phyloP scores from a whole-genome alignment of 768 basidiomycete genomes.

The Saitozyma sp. region DNA sequence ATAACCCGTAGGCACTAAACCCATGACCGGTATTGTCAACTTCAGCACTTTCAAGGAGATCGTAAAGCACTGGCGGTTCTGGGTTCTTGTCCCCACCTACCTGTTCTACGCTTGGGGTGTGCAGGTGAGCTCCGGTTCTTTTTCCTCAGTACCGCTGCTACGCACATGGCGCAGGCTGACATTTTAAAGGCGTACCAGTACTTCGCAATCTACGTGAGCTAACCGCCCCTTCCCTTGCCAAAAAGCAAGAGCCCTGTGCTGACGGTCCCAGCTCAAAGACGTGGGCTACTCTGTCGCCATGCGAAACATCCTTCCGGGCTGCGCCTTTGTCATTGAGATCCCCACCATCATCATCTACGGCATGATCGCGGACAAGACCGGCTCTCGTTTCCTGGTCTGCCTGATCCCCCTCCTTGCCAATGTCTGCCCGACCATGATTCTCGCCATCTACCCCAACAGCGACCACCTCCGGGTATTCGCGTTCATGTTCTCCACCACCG shows the following conservation, averaged over 20 bases:
- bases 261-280: conserved; percentile 7
- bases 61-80: conserved; percentile 4
- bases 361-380: conserved; percentile 10
- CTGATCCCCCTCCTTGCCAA: too few relatives aligned
- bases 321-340: conserved; percentile 7
- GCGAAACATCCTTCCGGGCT: conserved; percentile 25
- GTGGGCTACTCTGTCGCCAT: conserved; percentile 15
- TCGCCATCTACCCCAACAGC: too few relatives aligned
- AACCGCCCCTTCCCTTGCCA: too few relatives aligned
- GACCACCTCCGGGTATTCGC: background rate
- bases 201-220: conserved; percentile 14
- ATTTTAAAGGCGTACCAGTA: conserved; percentile 8
- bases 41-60: conserved; percentile 7
- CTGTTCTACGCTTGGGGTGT: conserved; percentile 1
- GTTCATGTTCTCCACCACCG: conserved; percentile 13
- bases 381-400: too few relatives aligned
- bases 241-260: too few relatives aligned
- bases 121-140: background rate
- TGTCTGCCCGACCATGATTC: too few relatives aligned
- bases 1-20: too few relatives aligned
- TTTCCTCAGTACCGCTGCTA: too few relatives aligned
- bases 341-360: conserved; percentile 6
- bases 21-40: conserved; percentile 1
- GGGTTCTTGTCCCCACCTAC: background rate
- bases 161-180: too few relatives aligned